Evolutionary conservation across 495 filamentous ascomycete species (phyloP).

Genomic region (Penicillium coffeae): DNA sequence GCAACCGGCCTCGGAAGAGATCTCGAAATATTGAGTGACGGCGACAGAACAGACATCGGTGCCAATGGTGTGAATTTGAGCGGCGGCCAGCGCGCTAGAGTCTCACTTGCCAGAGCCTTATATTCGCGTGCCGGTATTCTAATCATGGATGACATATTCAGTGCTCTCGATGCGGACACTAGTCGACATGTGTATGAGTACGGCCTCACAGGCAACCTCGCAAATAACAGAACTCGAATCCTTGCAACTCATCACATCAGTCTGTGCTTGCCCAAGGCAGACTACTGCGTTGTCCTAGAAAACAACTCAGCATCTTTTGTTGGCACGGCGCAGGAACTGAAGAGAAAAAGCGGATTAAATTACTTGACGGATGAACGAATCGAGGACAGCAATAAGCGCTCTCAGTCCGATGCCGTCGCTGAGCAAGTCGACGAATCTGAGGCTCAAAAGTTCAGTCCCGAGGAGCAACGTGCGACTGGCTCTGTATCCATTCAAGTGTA

Average conservation of each 20-base stretch:
- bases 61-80: neutral
- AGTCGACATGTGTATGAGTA: neutral
- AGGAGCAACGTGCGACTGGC: neutral
- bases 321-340: neutral
- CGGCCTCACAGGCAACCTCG: neutral
- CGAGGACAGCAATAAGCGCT: neutral
- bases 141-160: constrained; percentile 1
- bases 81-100: neutral
- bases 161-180: neutral
- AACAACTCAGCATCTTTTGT: neutral
- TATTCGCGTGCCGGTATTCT: neutral
- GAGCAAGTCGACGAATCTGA: neutral
- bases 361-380: neutral
- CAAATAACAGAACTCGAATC: neutral
- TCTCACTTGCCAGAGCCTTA: neutral
- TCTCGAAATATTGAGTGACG: neutral
- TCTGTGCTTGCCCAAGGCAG: constrained; percentile 67
- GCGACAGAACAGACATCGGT: neutral
- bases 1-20: neutral
- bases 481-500: neutral
- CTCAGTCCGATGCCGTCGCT: neutral
- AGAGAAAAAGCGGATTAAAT: neutral
- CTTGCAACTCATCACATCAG: constrained; percentile 44
- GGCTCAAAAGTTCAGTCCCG: neutral
- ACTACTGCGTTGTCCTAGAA: constrained; percentile 58